Evolutionary conservation across 148 eudicot species (phyloP).

Genomic region (Bassia scoparia): DNA sequence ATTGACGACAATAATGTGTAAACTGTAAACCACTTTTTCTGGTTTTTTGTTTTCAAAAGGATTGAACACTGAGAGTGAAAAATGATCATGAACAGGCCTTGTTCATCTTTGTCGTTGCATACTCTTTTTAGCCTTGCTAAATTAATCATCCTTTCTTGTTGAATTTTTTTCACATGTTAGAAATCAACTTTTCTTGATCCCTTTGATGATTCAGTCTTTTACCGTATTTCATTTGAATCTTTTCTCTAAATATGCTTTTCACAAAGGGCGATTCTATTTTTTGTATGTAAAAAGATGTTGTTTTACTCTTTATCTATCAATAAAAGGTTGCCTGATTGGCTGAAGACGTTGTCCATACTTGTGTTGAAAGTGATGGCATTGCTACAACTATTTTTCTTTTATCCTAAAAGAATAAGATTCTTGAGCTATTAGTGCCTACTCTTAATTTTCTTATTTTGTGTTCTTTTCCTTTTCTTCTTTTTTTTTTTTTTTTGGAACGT

Average conservation of each 20-base stretch:
- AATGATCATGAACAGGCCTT: too few relatives aligned
- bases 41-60: too few relatives aligned
- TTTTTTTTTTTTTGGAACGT: too few relatives aligned
- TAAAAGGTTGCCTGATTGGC: not conserved
- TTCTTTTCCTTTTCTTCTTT: too few relatives aligned
- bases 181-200: not conserved
- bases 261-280: not conserved
- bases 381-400: not conserved
- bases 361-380: not conserved
- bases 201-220: not conserved
- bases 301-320: not conserved
- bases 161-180: not conserved
- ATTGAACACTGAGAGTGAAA: too few relatives aligned
- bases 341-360: not conserved
- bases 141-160: not conserved
- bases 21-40: too few relatives aligned
- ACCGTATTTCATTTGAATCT: not conserved
- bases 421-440: not conserved
- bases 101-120: too few relatives aligned
- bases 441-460: not conserved
- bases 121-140: not conserved
- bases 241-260: not conserved
- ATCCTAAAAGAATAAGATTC: not conserved
- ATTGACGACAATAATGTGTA: too few relatives aligned
- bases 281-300: not conserved